Base-by-base conservation (phyloP, 1,284 basidiomycete genomes). In the Leccinum fuscescens region DNA sequence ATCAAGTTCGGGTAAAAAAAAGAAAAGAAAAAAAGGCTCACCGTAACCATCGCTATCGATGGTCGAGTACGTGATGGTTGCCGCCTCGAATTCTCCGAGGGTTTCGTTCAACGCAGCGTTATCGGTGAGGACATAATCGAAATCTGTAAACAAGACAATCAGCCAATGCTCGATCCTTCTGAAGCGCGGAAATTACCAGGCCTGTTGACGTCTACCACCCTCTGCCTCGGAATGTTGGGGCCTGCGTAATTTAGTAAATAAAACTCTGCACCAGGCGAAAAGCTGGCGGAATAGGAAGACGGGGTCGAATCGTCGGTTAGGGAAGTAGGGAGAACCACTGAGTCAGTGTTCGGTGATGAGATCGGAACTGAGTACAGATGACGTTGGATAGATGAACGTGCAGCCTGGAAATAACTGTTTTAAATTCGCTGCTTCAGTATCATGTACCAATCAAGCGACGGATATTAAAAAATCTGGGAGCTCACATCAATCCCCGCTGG, bases 161-260 rank as follows among this genome's bases (percentile, higher is more conserved):
- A 61, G 27, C n/a, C 54, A 54, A 22, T 17, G 29, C 31, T 39
- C 17, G 12, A 50, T 14, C 22, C 29, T 54, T 27, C 44, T 27
- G 24, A 57, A 54, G 58, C 15, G 53, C 57, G 42, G 51, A 55
- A 77, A 80, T 69, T 69, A 89, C 90, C 76, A 50, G 80, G 73
- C 58, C 89, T 85, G 56, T 78, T 81, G 3, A 84, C 80, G 62
- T 89, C 82, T 22, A 93, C 71, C 11, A 98, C 80, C 65, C 84
- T 89, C 74, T 96, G 93, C 87, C 89, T 94, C 0, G 96, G 96
- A 14, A 93, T 83, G 22, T 82, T 81, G 6, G 96, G 96, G 0
- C 96, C 96, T 44, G 80, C 74, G 71, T 96, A 95, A 64, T 79
- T 80, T 15, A 97, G 78, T 6, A 93, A 76, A 75, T 96, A 97